These are phyloP conservation scores for Pseudogymnoascus sp. DNA, from an alignment of 2,329 filamentous ascomycete species.

Conservation along the genomic window DNA sequence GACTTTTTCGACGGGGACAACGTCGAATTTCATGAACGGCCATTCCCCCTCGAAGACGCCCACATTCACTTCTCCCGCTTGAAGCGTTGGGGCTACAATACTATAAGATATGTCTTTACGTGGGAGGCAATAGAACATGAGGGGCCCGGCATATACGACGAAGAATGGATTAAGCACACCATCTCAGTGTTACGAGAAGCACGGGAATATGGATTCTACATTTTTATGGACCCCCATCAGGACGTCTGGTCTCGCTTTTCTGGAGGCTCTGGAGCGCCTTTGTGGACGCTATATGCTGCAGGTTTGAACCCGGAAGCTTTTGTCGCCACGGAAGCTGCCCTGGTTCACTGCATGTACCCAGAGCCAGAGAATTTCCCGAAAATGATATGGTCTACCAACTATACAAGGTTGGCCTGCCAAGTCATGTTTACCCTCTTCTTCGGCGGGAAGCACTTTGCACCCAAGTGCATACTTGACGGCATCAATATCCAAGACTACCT, in stretches of 20 bases:
- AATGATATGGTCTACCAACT: conserved; percentile 99
- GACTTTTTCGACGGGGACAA: conserved; percentile 89
- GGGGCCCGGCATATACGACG: conserved; percentile 86
- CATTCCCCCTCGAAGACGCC: conserved; percentile 76
- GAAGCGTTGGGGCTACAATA: conserved; percentile 88
- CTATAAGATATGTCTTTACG: conserved; percentile 91
- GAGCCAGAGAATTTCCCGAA: conserved; percentile 83
- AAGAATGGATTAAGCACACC: conserved; percentile 87
- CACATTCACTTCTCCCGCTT: conserved; percentile 78
- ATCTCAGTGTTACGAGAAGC: conserved; percentile 75
- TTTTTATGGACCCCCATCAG: conserved; percentile 99
- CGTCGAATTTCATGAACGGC: conserved; percentile 79
- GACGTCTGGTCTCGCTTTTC: conserved; percentile 97
- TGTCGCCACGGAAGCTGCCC: conserved; percentile 75
- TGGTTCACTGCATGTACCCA: conserved; percentile 90
- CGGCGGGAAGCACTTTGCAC: conserved; percentile 81
- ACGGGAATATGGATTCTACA: conserved; percentile 84
- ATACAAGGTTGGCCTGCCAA: conserved; percentile 75
- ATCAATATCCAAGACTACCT: conserved; percentile 95
- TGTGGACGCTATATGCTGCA: conserved; percentile 96
- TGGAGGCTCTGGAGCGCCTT: conserved; percentile 87
- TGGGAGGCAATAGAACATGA: conserved; percentile 98
- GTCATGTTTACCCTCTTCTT: conserved; percentile 95
- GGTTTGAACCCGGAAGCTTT: conserved; percentile 84
- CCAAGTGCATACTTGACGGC: conserved; percentile 90